phyloP scores from a whole-genome alignment of 495 filamentous ascomycete species.

The Xylaria longipes region DNA sequence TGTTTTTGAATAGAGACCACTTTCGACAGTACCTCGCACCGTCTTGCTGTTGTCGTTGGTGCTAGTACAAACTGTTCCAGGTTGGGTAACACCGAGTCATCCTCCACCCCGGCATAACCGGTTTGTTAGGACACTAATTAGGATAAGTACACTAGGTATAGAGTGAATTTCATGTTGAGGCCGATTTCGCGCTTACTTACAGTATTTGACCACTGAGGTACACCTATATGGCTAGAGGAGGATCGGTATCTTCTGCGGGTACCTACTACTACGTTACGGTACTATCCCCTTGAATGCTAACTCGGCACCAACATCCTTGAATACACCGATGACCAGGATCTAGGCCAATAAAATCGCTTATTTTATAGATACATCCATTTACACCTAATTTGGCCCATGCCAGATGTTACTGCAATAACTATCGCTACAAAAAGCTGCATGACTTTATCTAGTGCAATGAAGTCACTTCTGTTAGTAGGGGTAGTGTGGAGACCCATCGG shows the following conservation, averaged over 20 bases:
- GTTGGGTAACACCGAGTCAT: background rate
- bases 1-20: background rate
- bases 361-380: too few species aligned
- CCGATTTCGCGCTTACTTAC: background rate
- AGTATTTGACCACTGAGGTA: background rate
- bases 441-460: too few species aligned
- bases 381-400: too few species aligned
- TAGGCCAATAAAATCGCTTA: too few species aligned
- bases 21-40: background rate
- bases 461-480: too few species aligned
- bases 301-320: too few species aligned
- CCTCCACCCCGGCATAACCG: constrained; percentile 1
- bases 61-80: background rate
- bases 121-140: background rate
- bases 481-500: too few species aligned
- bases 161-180: background rate
- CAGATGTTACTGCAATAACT: too few species aligned
- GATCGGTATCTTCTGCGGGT: background rate
- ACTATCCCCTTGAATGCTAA: too few species aligned
- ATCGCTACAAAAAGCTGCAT: too few species aligned
- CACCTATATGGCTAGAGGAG: background rate
- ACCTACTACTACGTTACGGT: background rate
- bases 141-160: background rate
- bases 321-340: too few species aligned
- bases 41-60: background rate